phyloP scores from a whole-genome alignment of 768 basidiomycete species.

The Pulveroboletus frians region DNA sequence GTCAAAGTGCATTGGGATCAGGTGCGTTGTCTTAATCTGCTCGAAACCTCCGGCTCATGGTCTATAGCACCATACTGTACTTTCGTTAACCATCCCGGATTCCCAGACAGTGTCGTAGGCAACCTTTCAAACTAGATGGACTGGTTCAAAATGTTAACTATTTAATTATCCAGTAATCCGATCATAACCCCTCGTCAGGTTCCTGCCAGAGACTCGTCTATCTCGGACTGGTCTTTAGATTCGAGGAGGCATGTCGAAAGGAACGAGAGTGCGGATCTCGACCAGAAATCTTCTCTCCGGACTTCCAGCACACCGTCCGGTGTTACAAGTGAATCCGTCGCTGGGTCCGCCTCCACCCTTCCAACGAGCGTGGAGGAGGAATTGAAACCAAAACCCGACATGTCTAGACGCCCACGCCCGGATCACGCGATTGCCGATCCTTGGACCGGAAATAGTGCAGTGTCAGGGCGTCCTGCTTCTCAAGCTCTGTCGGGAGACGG shows the following conservation, averaged over 20 bases:
- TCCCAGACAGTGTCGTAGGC: slow-evolving; percentile 11
- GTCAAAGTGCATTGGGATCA: slow-evolving; percentile 37
- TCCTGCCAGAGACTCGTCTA: slow-evolving; percentile 2
- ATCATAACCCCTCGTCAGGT: slow-evolving; percentile 2
- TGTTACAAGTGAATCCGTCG: slow-evolving; percentile 3
- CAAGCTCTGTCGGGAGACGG: slow-evolving; percentile 25
- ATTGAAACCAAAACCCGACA: slow-evolving; percentile 18
- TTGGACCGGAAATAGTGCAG: slow-evolving; percentile 2
- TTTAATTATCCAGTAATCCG: background rate
- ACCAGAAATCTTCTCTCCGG: slow-evolving; percentile 4
- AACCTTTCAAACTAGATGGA: background rate
- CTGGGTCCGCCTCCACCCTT: slow-evolving; percentile 1
- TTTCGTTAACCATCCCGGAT: slow-evolving; percentile 17
- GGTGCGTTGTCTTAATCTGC: slow-evolving; percentile 11
- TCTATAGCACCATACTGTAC: slow-evolving; percentile 10
- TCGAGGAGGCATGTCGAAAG: background rate
- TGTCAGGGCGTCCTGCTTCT: slow-evolving; percentile 13
- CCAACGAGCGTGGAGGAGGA: slow-evolving; percentile 18
- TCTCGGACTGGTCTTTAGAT: slow-evolving; percentile 3
- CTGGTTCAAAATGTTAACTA: background rate
- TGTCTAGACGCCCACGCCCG: slow-evolving; percentile 1
- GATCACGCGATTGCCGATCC: background rate
- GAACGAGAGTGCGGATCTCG: background rate
- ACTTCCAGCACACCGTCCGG: slow-evolving; percentile 14
- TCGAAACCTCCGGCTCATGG: background rate